Conservation (phyloP, 208 protist genomes). For the Leishmania tarentolae region DNA sequence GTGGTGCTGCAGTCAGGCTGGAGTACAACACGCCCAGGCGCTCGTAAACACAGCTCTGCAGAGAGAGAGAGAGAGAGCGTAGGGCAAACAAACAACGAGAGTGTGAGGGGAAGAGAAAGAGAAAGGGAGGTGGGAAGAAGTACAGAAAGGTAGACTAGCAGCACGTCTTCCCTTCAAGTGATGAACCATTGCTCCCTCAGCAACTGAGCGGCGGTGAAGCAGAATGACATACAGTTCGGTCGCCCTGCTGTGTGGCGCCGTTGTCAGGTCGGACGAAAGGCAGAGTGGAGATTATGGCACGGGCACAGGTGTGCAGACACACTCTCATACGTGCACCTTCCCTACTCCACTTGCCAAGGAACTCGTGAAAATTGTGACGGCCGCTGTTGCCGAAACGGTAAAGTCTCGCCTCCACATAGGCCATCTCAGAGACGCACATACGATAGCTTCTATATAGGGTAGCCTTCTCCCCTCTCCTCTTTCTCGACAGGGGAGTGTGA, state of each 20-base stretch:
- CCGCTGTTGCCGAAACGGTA: neutral
- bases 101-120: neutral
- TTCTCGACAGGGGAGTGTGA: neutral
- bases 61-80: neutral
- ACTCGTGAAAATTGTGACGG: neutral
- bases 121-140: neutral
- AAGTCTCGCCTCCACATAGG: neutral
- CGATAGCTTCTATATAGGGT: neutral
- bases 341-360: neutral
- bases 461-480: neutral
- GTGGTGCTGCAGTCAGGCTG: slow-evolving; percentile 15
- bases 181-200: neutral
- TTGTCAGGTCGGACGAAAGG: neutral
- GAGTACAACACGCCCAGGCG: neutral
- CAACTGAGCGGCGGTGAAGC: no score
- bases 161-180: neutral
- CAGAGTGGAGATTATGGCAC: neutral
- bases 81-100: neutral
- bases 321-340: neutral
- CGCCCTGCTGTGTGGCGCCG: no score
- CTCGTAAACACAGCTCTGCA: neutral
- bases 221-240: no score
- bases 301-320: neutral
- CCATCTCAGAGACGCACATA: no score
- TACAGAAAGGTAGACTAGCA: neutral